Evolutionary conservation across 2,329 filamentous ascomycete genomes (phyloP).

Genomic region (Penicillium vulpinum): DNA sequence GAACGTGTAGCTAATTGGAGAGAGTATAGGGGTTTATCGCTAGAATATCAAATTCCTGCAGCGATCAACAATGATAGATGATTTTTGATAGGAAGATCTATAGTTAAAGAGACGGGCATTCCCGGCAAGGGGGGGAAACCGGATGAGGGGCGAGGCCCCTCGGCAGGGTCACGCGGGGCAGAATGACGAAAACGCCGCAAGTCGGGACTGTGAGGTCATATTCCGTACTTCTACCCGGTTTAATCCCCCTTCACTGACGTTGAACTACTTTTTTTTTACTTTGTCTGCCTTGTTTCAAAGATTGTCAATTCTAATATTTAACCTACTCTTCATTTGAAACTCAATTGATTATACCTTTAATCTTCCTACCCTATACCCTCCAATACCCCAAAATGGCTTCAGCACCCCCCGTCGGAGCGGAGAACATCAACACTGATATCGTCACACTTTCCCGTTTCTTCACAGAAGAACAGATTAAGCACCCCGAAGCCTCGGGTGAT

Average conservation of each 20-base stretch:
- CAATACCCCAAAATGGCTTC: constrained; percentile 31
- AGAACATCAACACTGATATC: constrained; percentile 94
- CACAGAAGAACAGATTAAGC: constrained; percentile 91
- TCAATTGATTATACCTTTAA: constrained; percentile 3
- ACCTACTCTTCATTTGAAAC: background rate
- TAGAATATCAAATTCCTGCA: background rate
- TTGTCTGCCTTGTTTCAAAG: background rate
- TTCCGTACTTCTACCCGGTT: constrained; percentile 24
- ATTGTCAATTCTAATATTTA: constrained; percentile 1
- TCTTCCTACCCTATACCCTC: constrained; percentile 4
- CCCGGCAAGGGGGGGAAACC: constrained; percentile 18
- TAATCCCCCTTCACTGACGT: constrained; percentile 17
- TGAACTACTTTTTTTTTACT: constrained; percentile 9
- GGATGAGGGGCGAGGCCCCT: constrained; percentile 8
- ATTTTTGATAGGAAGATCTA: background rate
- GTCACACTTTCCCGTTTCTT: constrained; percentile 93
- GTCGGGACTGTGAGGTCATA: constrained; percentile 16
- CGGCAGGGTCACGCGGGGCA: constrained; percentile 24
- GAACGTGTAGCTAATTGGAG: background rate
- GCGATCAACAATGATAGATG: background rate
- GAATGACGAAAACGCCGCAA: constrained; percentile 22
- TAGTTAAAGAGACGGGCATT: constrained; percentile 9
- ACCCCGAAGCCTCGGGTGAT: constrained; percentile 93
- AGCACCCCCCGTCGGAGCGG: constrained; percentile 58
- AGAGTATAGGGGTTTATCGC: background rate